Evolutionary conservation across 345 rosid genomes (phyloP), one percentile per base, ranked within the genome.

Genomic region (Gossypium sturtianum): DNA sequence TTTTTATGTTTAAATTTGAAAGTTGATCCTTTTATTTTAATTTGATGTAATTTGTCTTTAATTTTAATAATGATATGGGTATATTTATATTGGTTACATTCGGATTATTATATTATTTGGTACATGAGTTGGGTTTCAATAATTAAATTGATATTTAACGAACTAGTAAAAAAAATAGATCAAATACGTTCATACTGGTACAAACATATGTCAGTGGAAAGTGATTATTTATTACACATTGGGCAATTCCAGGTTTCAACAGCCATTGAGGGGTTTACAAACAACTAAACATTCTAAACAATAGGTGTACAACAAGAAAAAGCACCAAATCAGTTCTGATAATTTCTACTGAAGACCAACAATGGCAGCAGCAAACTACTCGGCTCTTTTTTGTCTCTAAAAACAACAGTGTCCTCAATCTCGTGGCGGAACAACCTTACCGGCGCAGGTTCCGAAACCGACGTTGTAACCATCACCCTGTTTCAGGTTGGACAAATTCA

Each of bases 391-490:
- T 0, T 22, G 0, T 57, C 1, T 29, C 7, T 34, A 10, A 27
- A 9, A 12, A 25, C n/a, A 25, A 15, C 11, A 12, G 27, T 16
- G 5, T 10, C 70, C 66, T 82, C 78, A 83, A 38, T 79, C 83
- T 17, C 62, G 81, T 75, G 91, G 78, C 44, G 98, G 93, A 76
- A 85, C 82, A 62, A 95, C 80, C 77, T 86, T 95, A 60, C 99
- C 98, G 1, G 88, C 59, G 86, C 99, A 95, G 10, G 87, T 87
- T 47, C 99, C 99, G 43, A 95, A 95, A 52, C 98, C 99, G 54
- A 91, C 87, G 54, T 74, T 91, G 83, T 93, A 95, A 49, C 97
- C 94, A 75, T 86, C 85, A 71, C 98, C 98, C 98, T 91, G 89
- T 20, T 56, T 52, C 20, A 47, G 2, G 53, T 51, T 49, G 29